Base-by-base conservation (phyloP, 2,329 filamentous ascomycete species). In the Apiospora malaysiana region DNA sequence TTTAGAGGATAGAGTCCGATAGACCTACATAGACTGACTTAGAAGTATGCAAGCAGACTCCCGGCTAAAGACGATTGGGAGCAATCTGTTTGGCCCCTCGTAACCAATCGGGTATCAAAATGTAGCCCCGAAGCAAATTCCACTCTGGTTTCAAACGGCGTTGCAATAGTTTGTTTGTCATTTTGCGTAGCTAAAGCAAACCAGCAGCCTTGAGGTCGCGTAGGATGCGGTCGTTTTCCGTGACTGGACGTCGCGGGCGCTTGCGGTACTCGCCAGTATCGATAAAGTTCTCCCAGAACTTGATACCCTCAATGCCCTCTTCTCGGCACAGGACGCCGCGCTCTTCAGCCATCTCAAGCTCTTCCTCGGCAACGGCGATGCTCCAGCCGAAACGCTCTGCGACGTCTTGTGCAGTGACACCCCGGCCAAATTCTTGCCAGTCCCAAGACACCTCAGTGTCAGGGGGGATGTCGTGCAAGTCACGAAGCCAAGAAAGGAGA, bases 301-400 rank as follows among this genome's bases (percentile, higher is more conserved):
- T 92, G 66, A 97, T 85, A 0, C 96, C 96, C 80, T 98, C 95
- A 18, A 98, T 89, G 5, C 94, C 92, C 77, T 97, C 95, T 80
- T 99, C 96, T 66, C 96, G 91, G 80, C 95, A 98, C 25, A 99
- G 80, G 2, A 91, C 90, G 0, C 96, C 96, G 70, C 89, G 90
- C 80, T 98, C 95, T 81, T 99, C 96, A 0, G 95, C 95, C 95
- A 99, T 98, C 79, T 98, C 93, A 16, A 99, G 86, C 82, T 99
- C 96, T 80, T 98, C 96, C 72, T 92, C 93, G 1, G 96, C 96
- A 27, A 99, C 95, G 10, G 96, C 96, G 9, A 99, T 92, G 79
- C 96, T 98, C 96, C 96, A 99, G 7, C 95, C 94, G 81, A 99
- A 99, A 68, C 90, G 87, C 80, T 97, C 93, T 0, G 96, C 96